phyloP scores from a whole-genome alignment of 306 rosid species.

The Gastrolobium bilobum region DNA sequence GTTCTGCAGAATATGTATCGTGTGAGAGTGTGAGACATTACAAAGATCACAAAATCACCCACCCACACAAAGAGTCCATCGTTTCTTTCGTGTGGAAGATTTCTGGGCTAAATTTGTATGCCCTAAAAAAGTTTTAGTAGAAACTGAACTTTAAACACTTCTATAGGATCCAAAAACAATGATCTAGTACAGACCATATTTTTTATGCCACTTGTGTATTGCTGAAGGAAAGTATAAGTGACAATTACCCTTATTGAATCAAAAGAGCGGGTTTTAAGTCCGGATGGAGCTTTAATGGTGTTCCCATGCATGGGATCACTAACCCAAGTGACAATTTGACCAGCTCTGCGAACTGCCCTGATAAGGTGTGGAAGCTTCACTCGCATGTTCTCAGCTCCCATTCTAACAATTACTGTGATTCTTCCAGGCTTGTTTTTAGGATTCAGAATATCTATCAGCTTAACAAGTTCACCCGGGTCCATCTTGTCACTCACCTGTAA shows the following conservation, averaged over 20 bases:
- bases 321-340: conserved; percentile 69
- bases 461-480: conserved; percentile 62
- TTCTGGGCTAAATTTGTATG: conserved; percentile 24
- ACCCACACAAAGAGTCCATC: not conserved
- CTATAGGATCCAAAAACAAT: not conserved
- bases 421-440: conserved; percentile 70
- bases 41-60: not conserved
- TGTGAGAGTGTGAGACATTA: conserved; percentile 17
- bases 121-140: not conserved
- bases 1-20: not conserved
- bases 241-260: conserved; percentile 65
- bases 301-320: conserved; percentile 74
- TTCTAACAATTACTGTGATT: conserved; percentile 62
- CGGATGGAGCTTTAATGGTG: conserved; percentile 71
- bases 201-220: conserved; percentile 13
- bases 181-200: conserved; percentile 33
- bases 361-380: conserved; percentile 68
- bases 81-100: not conserved
- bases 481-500: conserved; percentile 69
- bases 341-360: conserved; percentile 64
- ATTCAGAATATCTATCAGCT: conserved; percentile 61
- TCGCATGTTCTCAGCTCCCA: conserved; percentile 73
- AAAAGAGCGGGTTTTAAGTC: conserved; percentile 66
- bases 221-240: conserved; percentile 36
- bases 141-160: not conserved